phyloP scores from a whole-genome alignment of 495 filamentous ascomycete genomes.

The Penicillium roqueforti region DNA sequence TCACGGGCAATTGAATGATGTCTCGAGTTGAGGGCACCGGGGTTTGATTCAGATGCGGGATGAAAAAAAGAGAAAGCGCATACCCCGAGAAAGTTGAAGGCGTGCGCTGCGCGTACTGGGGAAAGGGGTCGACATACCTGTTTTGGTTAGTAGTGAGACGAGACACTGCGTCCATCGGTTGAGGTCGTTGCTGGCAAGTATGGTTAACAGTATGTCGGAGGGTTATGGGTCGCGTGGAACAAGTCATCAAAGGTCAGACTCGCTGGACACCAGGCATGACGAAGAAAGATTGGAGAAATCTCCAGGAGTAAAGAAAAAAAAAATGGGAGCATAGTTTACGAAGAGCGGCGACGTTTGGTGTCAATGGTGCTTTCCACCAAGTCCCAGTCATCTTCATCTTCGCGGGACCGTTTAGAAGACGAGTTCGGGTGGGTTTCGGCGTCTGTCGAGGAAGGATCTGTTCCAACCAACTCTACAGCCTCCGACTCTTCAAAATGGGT shows the following conservation, averaged over 20 bases:
- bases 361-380: conserved; percentile 19
- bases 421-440: conserved; percentile 14
- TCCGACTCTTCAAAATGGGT: conserved; percentile 18
- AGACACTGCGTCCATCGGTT: neutral
- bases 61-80: neutral
- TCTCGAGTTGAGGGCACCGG: neutral
- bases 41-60: neutral
- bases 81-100: neutral
- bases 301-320: neutral
- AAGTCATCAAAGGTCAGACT: neutral
- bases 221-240: neutral
- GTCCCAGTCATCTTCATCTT: conserved; percentile 32
- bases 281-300: neutral
- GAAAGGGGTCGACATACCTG: conserved; percentile 22
- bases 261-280: neutral
- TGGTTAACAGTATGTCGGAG: conserved; percentile 13
- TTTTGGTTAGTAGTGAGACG: neutral
- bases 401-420: conserved; percentile 30
- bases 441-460: conserved; percentile 19
- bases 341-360: conserved; percentile 29
- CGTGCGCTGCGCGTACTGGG: neutral
- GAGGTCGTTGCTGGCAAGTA: conserved; percentile 15
- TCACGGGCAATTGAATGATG: neutral
- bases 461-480: conserved; percentile 21
- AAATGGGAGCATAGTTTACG: conserved; percentile 13